Conservation (phyloP, 2,329 filamentous ascomycete species). For the Berkeleyomyces basicola region DNA sequence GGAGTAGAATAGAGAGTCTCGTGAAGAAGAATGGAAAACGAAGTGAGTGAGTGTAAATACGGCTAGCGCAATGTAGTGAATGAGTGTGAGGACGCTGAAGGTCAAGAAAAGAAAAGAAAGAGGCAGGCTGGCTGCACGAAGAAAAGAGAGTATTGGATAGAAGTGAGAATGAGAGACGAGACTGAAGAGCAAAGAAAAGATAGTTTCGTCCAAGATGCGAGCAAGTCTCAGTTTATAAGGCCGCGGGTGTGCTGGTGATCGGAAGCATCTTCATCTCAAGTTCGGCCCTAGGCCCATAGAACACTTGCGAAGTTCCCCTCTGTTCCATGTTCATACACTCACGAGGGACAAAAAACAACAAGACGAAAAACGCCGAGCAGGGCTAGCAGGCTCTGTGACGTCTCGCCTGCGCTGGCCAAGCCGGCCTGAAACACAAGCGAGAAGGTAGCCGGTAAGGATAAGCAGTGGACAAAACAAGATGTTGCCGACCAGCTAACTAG, state of each 20-base stretch:
- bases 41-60: neutral
- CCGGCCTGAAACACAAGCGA: neutral
- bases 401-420: neutral
- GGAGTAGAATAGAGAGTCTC: neutral
- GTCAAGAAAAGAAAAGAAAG: neutral
- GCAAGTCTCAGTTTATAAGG: neutral
- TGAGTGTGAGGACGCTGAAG: neutral
- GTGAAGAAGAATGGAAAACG: neutral
- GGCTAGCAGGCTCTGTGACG: neutral
- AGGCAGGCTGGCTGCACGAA: constrained; percentile 3
- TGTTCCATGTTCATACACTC: neutral
- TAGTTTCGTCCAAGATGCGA: neutral
- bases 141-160: neutral
- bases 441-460: neutral
- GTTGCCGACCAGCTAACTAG: neutral
- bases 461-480: neutral
- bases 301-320: neutral
- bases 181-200: neutral
- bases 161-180: constrained; percentile 4
- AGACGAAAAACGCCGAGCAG: neutral
- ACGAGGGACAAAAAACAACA: neutral
- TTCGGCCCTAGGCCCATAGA: neutral
- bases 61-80: constrained; percentile 2
- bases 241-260: neutral
- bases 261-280: neutral